Conservation (phyloP, 192 early-diverging fungal species). For the Backusella tarrabulga region DNA sequence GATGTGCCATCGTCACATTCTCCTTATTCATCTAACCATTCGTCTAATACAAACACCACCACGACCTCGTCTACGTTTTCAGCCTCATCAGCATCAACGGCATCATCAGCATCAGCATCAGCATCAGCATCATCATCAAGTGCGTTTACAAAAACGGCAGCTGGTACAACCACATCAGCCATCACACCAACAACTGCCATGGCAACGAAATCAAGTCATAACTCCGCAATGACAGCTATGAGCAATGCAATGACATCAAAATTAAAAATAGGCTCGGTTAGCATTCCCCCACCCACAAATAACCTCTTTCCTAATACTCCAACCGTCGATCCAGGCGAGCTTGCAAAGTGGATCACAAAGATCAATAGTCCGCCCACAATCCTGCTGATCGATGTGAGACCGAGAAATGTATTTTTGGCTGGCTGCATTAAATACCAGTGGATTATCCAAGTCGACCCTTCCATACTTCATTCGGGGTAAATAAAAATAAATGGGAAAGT, state of each 20-base stretch:
- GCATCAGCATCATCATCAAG: not conserved
- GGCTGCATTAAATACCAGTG: conserved; percentile 67
- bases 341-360: conserved; percentile 38
- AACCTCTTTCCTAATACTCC: conserved; percentile 35
- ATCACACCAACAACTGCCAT: not conserved
- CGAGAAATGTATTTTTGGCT: conserved; percentile 60
- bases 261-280: not conserved
- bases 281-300: conserved; percentile 18
- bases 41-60: not conserved
- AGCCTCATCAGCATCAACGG: not conserved
- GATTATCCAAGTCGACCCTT: conserved; percentile 77
- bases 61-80: not conserved
- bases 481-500: no score
- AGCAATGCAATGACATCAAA: not conserved
- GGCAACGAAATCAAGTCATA: not conserved
- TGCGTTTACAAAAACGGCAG: conserved; percentile 23
- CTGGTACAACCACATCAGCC: not conserved
- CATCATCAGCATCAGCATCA: not conserved
- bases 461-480: conserved; percentile 33
- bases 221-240: not conserved
- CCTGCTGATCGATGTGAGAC: conserved; percentile 77
- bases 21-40: not conserved
- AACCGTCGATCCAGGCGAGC: conserved; percentile 34
- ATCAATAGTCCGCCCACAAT: conserved; percentile 44
- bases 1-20: not conserved